Conservation (phyloP, 441 rosid species). For the Adansonia madagascariensis region DNA sequence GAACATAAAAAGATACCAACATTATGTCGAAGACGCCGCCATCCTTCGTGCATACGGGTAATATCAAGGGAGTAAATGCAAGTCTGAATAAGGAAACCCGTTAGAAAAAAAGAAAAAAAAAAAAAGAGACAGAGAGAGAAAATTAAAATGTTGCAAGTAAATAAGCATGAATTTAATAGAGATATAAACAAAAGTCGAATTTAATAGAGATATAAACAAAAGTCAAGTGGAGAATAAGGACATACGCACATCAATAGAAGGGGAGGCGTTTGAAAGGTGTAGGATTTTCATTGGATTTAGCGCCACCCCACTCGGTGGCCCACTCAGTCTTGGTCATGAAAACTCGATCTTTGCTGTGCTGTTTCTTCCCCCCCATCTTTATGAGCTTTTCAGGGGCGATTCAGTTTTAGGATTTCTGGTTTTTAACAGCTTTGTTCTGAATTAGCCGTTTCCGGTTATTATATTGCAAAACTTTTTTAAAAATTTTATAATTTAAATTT, state of each 20-base stretch:
- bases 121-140: not conserved
- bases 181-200: no score
- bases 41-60: conserved; percentile 71
- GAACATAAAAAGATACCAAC: conserved; percentile 42
- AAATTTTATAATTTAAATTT: no score
- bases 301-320: conserved; percentile 99
- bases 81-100: conserved; percentile 53
- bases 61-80: conserved; percentile 79
- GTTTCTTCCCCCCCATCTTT: conserved; percentile 79
- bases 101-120: no score
- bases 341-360: conserved; percentile 91
- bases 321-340: conserved; percentile 87
- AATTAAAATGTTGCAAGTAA: not conserved
- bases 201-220: no score
- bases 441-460: conserved; percentile 25
- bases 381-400: not conserved
- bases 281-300: conserved; percentile 69
- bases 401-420: conserved; percentile 25
- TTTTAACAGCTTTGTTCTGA: not conserved
- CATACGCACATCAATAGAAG: conserved; percentile 94
- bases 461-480: no score
- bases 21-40: conserved; percentile 88
- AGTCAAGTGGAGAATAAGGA: not conserved
- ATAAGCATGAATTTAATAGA: not conserved
- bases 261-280: conserved; percentile 90